These are phyloP conservation scores for sorghum (Sorghum bicolor) DNA, from an alignment of 176 grass and related monocot species.

Conservation along the genomic window Sorghum_bicolor_NCBIv3 NC_012878.2:51957001-51957500, in stretches of 20 bases:
- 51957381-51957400: too few species aligned
- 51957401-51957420: too few species aligned
- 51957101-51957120: constrained; percentile 1
- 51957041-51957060: constrained; percentile 62
- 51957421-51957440: too few species aligned
- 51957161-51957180: constrained; percentile 71
- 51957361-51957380: too few species aligned
- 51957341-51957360: too few species aligned
- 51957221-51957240: constrained; percentile 61
- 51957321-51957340: too few species aligned
- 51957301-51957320: too few species aligned
- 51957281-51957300: too few species aligned
- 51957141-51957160: constrained; percentile 80
- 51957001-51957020: constrained; percentile 53
- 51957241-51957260: neutral
- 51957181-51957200: constrained; percentile 70
- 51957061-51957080: constrained; percentile 66
- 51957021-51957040: constrained; percentile 67
- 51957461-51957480: neutral
- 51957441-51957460: too few species aligned
- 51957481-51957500: constrained; percentile 16
- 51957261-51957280: too few species aligned
- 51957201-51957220: constrained; percentile 75
- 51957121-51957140: constrained; percentile 58
- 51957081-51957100: constrained; percentile 65